Evolutionary conservation across 805 yeast species (phyloP), one percentile per base, ranked within the genome.

Genomic region (Kodamaea fukazawae): DNA sequence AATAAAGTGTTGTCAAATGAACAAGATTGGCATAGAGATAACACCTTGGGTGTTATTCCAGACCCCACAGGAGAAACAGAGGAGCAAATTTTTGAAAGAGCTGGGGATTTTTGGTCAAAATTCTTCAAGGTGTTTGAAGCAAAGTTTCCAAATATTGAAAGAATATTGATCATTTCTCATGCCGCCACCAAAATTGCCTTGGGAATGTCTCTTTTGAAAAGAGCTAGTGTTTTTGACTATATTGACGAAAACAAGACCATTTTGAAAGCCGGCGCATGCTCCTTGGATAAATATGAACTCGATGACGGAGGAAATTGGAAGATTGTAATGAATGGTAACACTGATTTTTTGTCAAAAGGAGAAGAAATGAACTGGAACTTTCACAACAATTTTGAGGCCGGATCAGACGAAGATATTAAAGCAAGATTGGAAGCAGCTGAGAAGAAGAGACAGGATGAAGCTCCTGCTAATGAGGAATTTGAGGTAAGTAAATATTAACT

Each of bases 291-390:
- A 48, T 88, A 73, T 51, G 43, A 38, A 2, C 55, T 49, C 3
- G 57, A 46, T 2, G 7, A 20, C 7, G 8, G 8, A 20, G 23
- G 23, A 20, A 49, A 45, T 8, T 91, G 96, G 96, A 58, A 51
- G 4, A 55, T 83, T 38, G 67, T 67, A 13, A 70, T 75, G 73
- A 86, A 86, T 56, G 96, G 97, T 4, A 73, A 78, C 46, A 78
- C 87, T 6, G 79, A 75, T 32, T 89, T 83, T 51, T 67, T 91
- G 45, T 58, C 75, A 5, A 61, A 72, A 5, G 98, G 98, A 6
- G 93, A 90, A 53, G 96, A 89, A 59, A 87, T 88, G 95, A 82
- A 86, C 55, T 90, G 97, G 97, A 79, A 82, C 51, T 91, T 89
- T 67, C 78, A 76, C 53, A 70, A 61, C 41, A 79, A 78, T 13